phyloP scores from a whole-genome alignment of 2,329 filamentous ascomycete genomes.

The Ceratocystis colombiana region DNA sequence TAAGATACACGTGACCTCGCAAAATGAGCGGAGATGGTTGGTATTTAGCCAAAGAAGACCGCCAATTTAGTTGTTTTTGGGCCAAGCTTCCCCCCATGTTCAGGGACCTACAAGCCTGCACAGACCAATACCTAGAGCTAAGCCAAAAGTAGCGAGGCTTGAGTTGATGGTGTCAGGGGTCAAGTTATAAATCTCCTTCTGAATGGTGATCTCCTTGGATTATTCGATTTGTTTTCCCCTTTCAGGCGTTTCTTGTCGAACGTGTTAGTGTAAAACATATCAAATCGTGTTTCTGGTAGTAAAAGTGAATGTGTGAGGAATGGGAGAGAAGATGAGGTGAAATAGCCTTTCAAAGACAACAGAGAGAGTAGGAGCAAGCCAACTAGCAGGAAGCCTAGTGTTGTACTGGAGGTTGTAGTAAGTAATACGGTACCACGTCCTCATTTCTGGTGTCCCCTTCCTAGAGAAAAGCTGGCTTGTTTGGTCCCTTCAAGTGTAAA shows the following conservation, averaged over 20 bases:
- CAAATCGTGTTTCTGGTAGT: too few species aligned
- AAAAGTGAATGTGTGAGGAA: background rate
- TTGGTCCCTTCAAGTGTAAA: slow-evolving; percentile 1
- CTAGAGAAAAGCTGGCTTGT: slow-evolving; percentile 2
- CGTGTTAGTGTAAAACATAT: too few species aligned
- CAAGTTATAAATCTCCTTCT: background rate
- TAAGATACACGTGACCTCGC: background rate
- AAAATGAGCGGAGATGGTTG: background rate
- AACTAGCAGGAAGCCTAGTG: too few species aligned
- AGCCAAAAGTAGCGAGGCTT: slow-evolving; percentile 3
- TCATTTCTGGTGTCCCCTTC: slow-evolving; percentile 10
- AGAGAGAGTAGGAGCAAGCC: background rate
- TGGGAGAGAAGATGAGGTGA: background rate
- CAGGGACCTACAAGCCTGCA: slow-evolving; percentile 8
- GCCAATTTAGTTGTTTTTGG: background rate
- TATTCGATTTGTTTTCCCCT: background rate
- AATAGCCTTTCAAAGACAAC: background rate
- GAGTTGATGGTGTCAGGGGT: slow-evolving; percentile 8
- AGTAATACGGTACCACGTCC: background rate
- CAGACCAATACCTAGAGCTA: slow-evolving; percentile 5
- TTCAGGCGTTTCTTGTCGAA: background rate
- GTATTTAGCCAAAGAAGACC: background rate
- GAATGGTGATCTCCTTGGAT: background rate
- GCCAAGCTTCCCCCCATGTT: slow-evolving; percentile 7
- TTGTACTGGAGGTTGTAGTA: background rate